phyloP scores from a whole-genome alignment of 78 protist genomes.

The Bodo saltans region DNA sequence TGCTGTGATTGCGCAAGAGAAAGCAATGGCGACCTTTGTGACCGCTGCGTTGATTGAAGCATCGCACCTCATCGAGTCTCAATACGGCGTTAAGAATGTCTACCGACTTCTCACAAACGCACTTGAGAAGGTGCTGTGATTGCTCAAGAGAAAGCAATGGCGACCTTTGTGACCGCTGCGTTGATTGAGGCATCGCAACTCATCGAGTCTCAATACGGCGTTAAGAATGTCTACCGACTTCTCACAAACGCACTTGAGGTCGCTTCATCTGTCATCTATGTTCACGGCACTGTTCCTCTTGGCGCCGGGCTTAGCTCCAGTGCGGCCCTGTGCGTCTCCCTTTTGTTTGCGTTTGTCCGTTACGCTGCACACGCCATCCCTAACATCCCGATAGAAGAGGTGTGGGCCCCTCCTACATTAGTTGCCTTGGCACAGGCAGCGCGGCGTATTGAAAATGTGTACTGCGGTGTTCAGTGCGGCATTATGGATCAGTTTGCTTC shows the following conservation, averaged over 20 bases:
- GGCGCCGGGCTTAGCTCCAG: conserved; percentile 36
- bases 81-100: too few relatives aligned
- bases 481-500: conserved; percentile 37
- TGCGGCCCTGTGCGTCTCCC: conserved; percentile 16
- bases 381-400: not conserved
- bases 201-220: too few relatives aligned
- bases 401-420: not conserved
- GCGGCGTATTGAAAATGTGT: not conserved
- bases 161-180: not conserved
- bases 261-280: too few relatives aligned
- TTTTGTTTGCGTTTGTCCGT: not conserved
- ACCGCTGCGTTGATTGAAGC: not conserved
- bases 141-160: too few relatives aligned
- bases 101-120: too few relatives aligned
- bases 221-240: too few relatives aligned
- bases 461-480: conserved; percentile 13
- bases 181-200: not conserved
- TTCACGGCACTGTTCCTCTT: not conserved
- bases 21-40: not conserved
- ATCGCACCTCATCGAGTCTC: not conserved
- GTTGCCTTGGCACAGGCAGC: not conserved
- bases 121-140: too few relatives aligned
- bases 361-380: not conserved
- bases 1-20: too few relatives aligned
- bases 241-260: too few relatives aligned